Percentiles rank a stretch among this genome's conserved stretches.
Evolutionary conservation across 768 basidiomycete genomes (phyloP).

Genomic region (Mycena venus): DNA sequence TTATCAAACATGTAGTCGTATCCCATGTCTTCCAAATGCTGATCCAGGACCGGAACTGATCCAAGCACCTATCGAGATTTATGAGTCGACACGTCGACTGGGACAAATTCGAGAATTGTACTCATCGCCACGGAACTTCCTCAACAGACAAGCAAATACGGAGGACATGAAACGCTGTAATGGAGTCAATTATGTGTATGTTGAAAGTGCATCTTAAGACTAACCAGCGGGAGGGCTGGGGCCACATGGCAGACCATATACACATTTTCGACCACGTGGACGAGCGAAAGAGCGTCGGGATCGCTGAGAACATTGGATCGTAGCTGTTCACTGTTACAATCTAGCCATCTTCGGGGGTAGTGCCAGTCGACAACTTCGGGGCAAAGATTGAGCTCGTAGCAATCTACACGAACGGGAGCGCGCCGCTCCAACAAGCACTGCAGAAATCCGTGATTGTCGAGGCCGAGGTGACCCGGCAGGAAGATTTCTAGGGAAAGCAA

Average conservation of each 20-base stretch:
- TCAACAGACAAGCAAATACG: constrained; percentile 19
- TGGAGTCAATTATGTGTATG: neutral
- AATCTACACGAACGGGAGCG: neutral
- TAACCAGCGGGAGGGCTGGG: constrained; percentile 21
- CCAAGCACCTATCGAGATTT: neutral
- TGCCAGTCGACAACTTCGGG: constrained; percentile 27
- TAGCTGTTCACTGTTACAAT: constrained; percentile 8
- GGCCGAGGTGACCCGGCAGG: neutral
- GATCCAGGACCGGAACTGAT: constrained; percentile 15
- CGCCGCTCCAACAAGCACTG: constrained; percentile 17
- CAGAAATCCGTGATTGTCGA: constrained; percentile 5
- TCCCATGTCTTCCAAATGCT: constrained; percentile 25
- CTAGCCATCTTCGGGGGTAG: constrained; percentile 20
- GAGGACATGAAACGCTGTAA: constrained; percentile 19
- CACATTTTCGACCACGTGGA: constrained; percentile 20
- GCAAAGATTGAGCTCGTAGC: constrained; percentile 24
- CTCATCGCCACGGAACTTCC: neutral
- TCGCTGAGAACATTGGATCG: constrained; percentile 11
- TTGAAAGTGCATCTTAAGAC: neutral
- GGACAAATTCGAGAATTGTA: neutral
- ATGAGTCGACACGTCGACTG: too few species aligned
- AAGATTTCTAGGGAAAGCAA: constrained; percentile 8
- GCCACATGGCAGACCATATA: constrained; percentile 18
- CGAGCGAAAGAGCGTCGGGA: neutral
- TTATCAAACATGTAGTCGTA: constrained; percentile 17